Evolutionary conservation across 169 alveolate species (phyloP).

Genomic region (Plasmodium ovale): DNA sequence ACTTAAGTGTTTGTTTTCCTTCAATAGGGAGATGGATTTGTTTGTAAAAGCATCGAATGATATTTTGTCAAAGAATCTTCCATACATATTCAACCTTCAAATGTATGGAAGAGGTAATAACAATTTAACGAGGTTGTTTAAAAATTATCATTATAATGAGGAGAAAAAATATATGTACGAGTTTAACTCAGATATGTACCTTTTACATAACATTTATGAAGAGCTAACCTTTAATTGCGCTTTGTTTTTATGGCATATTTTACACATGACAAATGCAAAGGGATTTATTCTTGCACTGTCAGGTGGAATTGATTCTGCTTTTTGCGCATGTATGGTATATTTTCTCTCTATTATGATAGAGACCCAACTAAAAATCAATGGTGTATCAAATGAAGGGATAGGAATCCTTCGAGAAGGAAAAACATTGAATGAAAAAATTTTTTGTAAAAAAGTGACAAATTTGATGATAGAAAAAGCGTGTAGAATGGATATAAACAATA

Average conservation of each 20-base stretch:
- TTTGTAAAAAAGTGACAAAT: slow-evolving; percentile 14
- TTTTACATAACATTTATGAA: slow-evolving; percentile 60
- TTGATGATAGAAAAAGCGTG: slow-evolving; percentile 38
- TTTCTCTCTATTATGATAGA: slow-evolving; percentile 60
- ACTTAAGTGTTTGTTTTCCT: slow-evolving; percentile 10
- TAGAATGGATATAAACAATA: slow-evolving; percentile 43
- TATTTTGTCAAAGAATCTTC: slow-evolving; percentile 11
- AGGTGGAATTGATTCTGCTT: slow-evolving; percentile 75
- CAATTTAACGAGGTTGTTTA: neutral
- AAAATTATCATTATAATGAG: slow-evolving; percentile 13
- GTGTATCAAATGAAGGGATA: neutral
- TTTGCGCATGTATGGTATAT: slow-evolving; percentile 67
- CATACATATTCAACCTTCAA: slow-evolving; percentile 16
- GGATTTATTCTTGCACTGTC: slow-evolving; percentile 70
- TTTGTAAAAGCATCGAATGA: slow-evolving; percentile 24
- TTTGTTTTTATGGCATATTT: slow-evolving; percentile 60
- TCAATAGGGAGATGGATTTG: slow-evolving; percentile 23
- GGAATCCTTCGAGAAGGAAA: too few species aligned
- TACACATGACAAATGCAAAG: slow-evolving; percentile 62
- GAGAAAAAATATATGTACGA: neutral
- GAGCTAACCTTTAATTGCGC: slow-evolving; percentile 69
- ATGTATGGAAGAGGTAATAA: slow-evolving; percentile 20
- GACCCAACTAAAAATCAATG: neutral
- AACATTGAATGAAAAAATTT: neutral
- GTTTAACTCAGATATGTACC: slow-evolving; percentile 1